Evolutionary conservation across 2,329 filamentous ascomycete genomes (phyloP).

Genomic region (Nemania abortiva): DNA sequence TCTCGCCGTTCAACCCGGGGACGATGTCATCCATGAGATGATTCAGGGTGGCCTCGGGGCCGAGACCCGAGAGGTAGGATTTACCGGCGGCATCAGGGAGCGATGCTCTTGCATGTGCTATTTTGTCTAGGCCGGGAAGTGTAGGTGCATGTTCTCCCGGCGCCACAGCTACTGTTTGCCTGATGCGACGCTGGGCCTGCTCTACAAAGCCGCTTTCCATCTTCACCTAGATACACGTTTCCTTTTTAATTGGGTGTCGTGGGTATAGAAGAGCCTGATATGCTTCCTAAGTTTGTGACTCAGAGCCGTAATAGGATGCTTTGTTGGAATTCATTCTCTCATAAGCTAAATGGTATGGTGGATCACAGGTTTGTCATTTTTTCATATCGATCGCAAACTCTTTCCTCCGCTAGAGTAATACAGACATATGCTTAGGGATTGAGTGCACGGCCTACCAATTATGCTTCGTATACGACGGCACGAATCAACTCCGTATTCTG

Average conservation of each 20-base stretch:
- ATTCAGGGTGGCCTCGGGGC: constrained; percentile 50
- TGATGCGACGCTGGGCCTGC: constrained; percentile 45
- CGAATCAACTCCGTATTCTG: constrained; percentile 2
- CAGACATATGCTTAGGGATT: background rate
- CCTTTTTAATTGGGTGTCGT: background rate
- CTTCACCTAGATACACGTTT: background rate
- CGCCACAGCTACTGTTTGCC: constrained; percentile 37
- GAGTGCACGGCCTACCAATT: constrained; percentile 1
- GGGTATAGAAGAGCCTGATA: background rate
- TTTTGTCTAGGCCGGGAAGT: constrained; percentile 54
- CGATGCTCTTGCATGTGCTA: constrained; percentile 56
- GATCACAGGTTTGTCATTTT: constrained; percentile 19
- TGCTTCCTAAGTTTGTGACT: constrained; percentile 2
- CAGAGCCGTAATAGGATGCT: background rate
- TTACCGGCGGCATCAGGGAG: constrained; percentile 53
- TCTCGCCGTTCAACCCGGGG: constrained; percentile 74
- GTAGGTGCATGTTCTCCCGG: constrained; percentile 48
- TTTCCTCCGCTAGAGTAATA: constrained; percentile 34
- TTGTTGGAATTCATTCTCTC: background rate
- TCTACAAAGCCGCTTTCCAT: constrained; percentile 38
- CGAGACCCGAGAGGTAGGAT: constrained; percentile 52
- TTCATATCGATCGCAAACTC: constrained; percentile 49
- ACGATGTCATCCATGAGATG: constrained; percentile 63
- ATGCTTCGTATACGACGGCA: background rate
- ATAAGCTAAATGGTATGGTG: constrained; percentile 10